phyloP scores from a whole-genome alignment of 768 basidiomycete species.

The Trametes villosa region DNA sequence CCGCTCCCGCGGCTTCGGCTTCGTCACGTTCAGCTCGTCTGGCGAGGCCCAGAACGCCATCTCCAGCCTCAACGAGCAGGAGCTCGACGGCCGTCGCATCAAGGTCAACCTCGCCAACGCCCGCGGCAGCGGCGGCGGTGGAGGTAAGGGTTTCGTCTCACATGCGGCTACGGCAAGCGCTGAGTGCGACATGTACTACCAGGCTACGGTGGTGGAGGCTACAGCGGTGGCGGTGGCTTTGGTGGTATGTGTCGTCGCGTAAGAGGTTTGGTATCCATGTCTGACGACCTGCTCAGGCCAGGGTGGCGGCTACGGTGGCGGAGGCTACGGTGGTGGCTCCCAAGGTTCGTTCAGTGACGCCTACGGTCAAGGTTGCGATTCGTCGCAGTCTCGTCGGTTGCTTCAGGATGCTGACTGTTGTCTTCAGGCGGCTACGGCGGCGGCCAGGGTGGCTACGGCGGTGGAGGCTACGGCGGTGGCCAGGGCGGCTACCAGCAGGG shows the following conservation, averaged over 20 bases:
- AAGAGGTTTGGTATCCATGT: constrained; percentile 30
- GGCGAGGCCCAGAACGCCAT: constrained; percentile 84
- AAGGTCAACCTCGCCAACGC: constrained; percentile 86
- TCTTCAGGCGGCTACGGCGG: constrained; percentile 25
- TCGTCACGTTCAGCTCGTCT: constrained; percentile 73
- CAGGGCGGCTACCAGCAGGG: constrained; percentile 33
- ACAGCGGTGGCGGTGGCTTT: constrained; percentile 35
- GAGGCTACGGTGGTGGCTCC: constrained; percentile 28
- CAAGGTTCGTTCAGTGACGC: constrained; percentile 14
- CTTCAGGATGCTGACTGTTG: background rate
- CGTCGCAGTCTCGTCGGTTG: background rate
- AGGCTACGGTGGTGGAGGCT: constrained; percentile 40
- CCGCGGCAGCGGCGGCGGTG: constrained; percentile 54
- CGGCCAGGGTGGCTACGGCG: constrained; percentile 26
- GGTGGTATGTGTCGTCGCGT: constrained; percentile 10
- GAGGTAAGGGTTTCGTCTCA: constrained; percentile 28
- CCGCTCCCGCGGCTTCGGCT: constrained; percentile 96
- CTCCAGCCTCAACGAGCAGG: constrained; percentile 77
- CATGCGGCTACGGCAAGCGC: background rate
- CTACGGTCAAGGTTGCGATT: constrained; percentile 12
- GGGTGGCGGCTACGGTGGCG: constrained; percentile 31
- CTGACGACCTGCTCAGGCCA: constrained; percentile 34
- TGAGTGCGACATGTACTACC: background rate
- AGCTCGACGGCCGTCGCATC: constrained; percentile 91
- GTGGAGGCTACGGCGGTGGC: constrained; percentile 33